These are phyloP conservation scores for Atalantia buxifolia DNA, from an alignment of 345 rosid species.

Conservation along the genomic window DNA sequence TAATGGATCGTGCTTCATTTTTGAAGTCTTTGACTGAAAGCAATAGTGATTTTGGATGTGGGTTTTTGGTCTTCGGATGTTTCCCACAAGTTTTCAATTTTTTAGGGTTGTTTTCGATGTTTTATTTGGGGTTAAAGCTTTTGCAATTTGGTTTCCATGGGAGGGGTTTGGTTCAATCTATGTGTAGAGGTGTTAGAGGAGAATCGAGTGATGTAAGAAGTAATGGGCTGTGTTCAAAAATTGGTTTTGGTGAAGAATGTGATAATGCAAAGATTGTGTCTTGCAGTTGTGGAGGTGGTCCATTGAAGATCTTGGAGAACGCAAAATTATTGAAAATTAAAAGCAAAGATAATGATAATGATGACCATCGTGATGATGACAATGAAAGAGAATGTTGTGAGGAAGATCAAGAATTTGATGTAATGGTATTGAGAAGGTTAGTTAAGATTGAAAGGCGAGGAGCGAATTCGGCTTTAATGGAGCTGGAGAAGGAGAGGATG, in stretches of 20 bases:
- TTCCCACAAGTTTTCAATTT: slow-evolving; percentile 32
- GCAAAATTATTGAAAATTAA: background rate
- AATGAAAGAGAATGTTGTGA: slow-evolving; percentile 27
- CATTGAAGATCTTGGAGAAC: slow-evolving; percentile 19
- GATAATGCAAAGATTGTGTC: slow-evolving; percentile 18
- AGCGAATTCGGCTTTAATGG: slow-evolving; percentile 36
- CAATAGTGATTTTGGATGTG: slow-evolving; percentile 34
- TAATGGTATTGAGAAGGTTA: slow-evolving; percentile 44
- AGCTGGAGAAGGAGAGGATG: slow-evolving; percentile 72
- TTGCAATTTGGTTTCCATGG: slow-evolving; percentile 26
- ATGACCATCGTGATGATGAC: slow-evolving; percentile 12
- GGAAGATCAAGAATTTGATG: slow-evolving; percentile 61
- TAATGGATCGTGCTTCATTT: slow-evolving; percentile 45
- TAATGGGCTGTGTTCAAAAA: slow-evolving; percentile 18
- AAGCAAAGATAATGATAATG: slow-evolving; percentile 14
- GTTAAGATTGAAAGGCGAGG: slow-evolving; percentile 59
- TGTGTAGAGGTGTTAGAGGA: slow-evolving; percentile 14
- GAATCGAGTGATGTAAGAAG: slow-evolving; percentile 18
- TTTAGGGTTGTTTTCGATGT: slow-evolving; percentile 35
- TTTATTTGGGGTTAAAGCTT: slow-evolving; percentile 34
- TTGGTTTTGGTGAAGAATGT: slow-evolving; percentile 4
- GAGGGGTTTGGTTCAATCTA: slow-evolving; percentile 22
- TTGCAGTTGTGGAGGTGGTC: slow-evolving; percentile 8
- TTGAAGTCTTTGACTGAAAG: slow-evolving; percentile 25
- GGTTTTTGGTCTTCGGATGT: slow-evolving; percentile 38